These are phyloP conservation scores for Apostasia ramifera DNA, from an alignment of 106 monocot species.

Conservation along the genomic window DNA sequence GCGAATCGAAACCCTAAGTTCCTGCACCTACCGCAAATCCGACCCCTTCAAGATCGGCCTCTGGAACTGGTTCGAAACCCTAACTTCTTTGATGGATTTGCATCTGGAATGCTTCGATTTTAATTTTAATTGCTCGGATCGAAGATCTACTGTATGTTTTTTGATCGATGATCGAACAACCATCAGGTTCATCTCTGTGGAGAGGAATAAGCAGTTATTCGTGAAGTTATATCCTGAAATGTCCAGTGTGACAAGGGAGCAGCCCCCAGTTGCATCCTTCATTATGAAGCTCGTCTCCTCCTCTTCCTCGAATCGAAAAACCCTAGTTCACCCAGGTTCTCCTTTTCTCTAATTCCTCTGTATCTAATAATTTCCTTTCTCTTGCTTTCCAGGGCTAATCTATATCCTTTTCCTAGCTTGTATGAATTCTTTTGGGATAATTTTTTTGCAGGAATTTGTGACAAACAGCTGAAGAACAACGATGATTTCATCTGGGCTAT, in stretches of 20 bases:
- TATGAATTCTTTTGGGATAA: neutral
- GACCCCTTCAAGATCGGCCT: constrained; percentile 82
- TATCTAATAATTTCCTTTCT: neutral
- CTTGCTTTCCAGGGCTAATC: neutral
- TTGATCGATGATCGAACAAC: neutral
- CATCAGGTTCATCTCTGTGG: constrained; percentile 69
- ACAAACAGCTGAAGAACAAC: constrained; percentile 73
- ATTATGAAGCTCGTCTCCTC: constrained; percentile 58
- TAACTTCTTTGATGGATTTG: neutral
- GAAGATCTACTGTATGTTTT: neutral
- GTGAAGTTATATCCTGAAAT: constrained; percentile 78
- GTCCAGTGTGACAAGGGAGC: constrained; percentile 53
- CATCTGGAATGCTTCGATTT: neutral
- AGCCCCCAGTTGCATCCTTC: constrained; percentile 87
- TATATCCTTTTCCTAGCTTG: neutral
- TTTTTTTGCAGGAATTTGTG: constrained; percentile 51
- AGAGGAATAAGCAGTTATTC: constrained; percentile 66
- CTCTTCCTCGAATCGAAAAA: constrained; percentile 36
- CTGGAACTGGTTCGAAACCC: constrained; percentile 60
- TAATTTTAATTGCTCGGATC: neutral
- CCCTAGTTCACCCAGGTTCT: constrained; percentile 73
- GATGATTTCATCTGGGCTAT: constrained; percentile 83
- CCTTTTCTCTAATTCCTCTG: neutral
- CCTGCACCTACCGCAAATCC: constrained; percentile 73
- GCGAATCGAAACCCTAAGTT: constrained; percentile 61